Conservation (phyloP, 176 grass and related monocot genomes). For the Poa annua region DNA sequence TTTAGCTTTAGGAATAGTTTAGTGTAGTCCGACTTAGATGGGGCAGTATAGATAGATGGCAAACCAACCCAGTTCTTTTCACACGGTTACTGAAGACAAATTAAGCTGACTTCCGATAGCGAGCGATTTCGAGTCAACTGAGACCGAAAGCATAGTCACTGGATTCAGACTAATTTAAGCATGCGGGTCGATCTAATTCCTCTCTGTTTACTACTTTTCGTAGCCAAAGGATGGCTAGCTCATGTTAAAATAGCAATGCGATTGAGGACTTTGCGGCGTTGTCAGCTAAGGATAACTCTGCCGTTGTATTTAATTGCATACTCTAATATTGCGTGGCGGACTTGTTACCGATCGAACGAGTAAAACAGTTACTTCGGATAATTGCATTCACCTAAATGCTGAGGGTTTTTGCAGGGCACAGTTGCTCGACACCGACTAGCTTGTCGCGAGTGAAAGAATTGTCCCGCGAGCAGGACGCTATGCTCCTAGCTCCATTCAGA, state of each 20-base stretch:
- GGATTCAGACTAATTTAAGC: slow-evolving; percentile 9
- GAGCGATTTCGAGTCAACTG: background rate
- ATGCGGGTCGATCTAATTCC: background rate
- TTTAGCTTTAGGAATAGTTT: background rate
- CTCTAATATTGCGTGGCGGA: background rate
- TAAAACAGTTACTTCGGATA: background rate
- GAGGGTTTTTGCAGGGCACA: background rate
- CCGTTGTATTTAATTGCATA: background rate
- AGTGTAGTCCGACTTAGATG: background rate
- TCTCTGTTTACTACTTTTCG: background rate
- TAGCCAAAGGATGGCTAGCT: background rate
- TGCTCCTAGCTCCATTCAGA: background rate
- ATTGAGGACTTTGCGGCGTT: background rate
- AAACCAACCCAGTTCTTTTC: background rate
- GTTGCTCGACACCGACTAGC: background rate
- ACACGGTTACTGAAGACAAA: background rate
- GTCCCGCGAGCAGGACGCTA: background rate
- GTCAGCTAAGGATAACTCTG: background rate
- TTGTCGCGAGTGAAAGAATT: background rate
- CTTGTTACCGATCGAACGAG: background rate
- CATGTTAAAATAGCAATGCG: background rate
- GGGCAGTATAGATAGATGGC: background rate
- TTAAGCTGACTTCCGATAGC: background rate
- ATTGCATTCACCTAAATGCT: background rate
- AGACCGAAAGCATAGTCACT: background rate